These are phyloP conservation scores for Lathyrus oleraceus DNA, from an alignment of 306 rosid genomes.

Conservation along the genomic window DNA sequence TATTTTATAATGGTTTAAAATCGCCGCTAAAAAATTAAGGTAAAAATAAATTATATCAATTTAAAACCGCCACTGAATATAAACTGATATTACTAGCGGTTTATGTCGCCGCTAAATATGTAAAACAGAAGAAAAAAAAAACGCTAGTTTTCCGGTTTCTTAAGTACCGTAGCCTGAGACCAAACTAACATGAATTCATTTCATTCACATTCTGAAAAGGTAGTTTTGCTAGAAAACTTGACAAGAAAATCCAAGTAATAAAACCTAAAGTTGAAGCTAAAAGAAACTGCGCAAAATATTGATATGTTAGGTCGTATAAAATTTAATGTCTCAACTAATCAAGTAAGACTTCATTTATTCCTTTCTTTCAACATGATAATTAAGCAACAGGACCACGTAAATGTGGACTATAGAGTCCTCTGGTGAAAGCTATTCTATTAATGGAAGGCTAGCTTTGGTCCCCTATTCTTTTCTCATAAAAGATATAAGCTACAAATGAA, in stretches of 20 bases:
- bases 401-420: neutral
- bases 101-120: too few species aligned
- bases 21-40: too few species aligned
- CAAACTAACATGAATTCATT: too few species aligned
- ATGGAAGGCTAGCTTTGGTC: conserved; percentile 47
- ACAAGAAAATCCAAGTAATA: neutral
- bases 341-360: conserved; percentile 38
- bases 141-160: too few species aligned
- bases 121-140: too few species aligned
- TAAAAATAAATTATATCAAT: too few species aligned
- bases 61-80: too few species aligned
- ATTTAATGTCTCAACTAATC: conserved; percentile 27
- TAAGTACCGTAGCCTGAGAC: too few species aligned
- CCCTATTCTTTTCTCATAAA: conserved; percentile 34
- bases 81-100: too few species aligned
- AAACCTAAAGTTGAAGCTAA: conserved; percentile 1
- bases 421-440: conserved; percentile 33
- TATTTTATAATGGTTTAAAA: too few species aligned
- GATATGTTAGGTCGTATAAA: conserved; percentile 24
- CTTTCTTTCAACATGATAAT: conserved; percentile 25
- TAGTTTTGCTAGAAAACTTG: too few species aligned
- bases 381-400: conserved; percentile 41
- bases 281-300: neutral
- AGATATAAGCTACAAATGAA: conserved; percentile 29
- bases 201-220: too few species aligned